Conservation (phyloP, 192 early-diverging fungal genomes). For the Lobulomyces angularis region DNA sequence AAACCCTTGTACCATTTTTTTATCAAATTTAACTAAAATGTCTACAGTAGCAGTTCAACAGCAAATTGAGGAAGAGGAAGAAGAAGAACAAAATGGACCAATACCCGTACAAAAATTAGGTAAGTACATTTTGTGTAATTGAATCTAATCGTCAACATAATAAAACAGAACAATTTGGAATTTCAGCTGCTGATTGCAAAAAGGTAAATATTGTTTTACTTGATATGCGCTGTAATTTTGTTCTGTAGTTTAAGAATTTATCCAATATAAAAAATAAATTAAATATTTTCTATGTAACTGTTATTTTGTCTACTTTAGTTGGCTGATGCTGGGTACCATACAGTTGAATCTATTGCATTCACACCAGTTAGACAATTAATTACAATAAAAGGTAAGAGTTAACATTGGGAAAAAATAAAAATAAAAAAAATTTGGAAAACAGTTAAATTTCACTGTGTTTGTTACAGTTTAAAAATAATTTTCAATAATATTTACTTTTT, state of each 20-base stretch:
- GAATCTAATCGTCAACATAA: not conserved
- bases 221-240: not conserved
- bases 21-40: no score
- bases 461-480: no score
- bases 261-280: not conserved
- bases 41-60: no score
- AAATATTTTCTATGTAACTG: constrained; percentile 32
- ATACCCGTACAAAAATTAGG: no score
- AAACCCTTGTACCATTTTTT: no score
- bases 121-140: constrained; percentile 41
- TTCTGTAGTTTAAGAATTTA: no score
- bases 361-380: constrained; percentile 80
- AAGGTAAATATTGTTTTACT: not conserved
- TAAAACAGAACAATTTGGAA: not conserved
- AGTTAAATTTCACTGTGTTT: no score
- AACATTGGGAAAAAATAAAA: no score
- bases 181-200: not conserved
- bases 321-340: constrained; percentile 72
- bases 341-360: constrained; percentile 86
- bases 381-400: constrained; percentile 88
- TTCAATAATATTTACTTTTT: no score
- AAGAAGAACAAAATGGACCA: no score
- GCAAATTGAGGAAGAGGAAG: no score
- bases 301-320: constrained; percentile 65
- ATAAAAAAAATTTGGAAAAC: no score